phyloP scores from a whole-genome alignment of 2,329 filamentous ascomycete genomes.

The Claviceps capensis region DNA sequence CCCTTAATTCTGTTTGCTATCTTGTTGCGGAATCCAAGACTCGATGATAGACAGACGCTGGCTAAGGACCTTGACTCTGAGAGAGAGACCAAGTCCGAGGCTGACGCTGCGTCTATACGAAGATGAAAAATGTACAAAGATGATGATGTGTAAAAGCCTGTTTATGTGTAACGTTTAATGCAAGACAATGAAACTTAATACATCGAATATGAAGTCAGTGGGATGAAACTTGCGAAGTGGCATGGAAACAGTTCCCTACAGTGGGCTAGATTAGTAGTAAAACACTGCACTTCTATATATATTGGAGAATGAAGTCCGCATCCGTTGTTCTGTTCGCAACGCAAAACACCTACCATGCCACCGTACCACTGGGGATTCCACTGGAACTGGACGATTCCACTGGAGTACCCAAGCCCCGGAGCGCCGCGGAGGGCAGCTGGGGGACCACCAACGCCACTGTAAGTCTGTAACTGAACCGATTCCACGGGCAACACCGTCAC shows the following conservation, averaged over 20 bases:
- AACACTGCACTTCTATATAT: no score
- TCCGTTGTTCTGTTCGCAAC: no score
- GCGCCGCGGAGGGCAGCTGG: no score
- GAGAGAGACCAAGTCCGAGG: constrained; percentile 1
- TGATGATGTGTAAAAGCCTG: not conserved
- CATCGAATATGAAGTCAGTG: not conserved
- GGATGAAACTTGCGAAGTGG: not conserved
- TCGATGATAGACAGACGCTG: constrained; percentile 31
- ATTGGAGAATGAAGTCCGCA: no score
- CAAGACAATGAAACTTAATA: not conserved
- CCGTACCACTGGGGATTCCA: no score
- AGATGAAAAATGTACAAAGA: not conserved
- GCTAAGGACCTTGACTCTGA: constrained; percentile 17
- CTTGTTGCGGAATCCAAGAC: constrained; percentile 29
- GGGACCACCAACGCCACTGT: no score
- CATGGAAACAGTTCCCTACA: not conserved
- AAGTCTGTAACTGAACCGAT: no score
- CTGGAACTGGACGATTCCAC: no score
- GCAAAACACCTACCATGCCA: no score
- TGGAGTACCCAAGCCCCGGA: no score
- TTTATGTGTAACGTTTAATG: not conserved
- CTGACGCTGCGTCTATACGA: not conserved
- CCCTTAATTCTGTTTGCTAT: constrained; percentile 32
- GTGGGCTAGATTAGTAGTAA: no score
- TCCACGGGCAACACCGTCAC: no score